Conservation (phyloP, 2,329 filamentous ascomycete genomes). For the Apiospora pterosperma region DNA sequence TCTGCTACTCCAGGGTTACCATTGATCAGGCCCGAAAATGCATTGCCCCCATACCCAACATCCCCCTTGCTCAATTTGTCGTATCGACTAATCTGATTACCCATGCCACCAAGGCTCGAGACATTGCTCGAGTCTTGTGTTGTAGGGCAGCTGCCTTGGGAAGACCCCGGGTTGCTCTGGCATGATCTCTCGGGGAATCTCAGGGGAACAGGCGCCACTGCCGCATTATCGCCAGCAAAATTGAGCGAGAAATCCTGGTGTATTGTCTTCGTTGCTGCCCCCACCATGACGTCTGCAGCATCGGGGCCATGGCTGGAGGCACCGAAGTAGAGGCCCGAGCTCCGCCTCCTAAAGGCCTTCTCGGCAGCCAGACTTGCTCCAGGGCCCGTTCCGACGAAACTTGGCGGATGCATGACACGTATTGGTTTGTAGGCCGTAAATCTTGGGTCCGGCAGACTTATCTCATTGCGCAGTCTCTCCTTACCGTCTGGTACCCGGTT, state of each 20-base stretch:
- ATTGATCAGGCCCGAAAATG: slow-evolving; percentile 37
- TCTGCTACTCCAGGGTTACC: slow-evolving; percentile 48
- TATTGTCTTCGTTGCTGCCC: slow-evolving; percentile 4
- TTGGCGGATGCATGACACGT: slow-evolving; percentile 44
- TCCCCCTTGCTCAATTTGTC: slow-evolving; percentile 68
- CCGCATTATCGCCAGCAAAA: slow-evolving; percentile 29
- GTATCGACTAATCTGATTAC: slow-evolving; percentile 37
- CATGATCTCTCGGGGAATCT: slow-evolving; percentile 27
- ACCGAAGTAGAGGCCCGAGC: slow-evolving; percentile 45
- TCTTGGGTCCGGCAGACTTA: slow-evolving; percentile 81
- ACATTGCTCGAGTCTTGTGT: slow-evolving; percentile 31
- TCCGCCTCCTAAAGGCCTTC: slow-evolving; percentile 56
- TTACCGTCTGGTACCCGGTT: slow-evolving; percentile 95
- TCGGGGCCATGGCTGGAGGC: slow-evolving; percentile 30
- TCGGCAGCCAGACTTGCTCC: slow-evolving; percentile 54
- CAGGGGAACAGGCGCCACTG: slow-evolving; percentile 52
- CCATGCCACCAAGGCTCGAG: slow-evolving; percentile 15
- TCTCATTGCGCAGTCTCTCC: slow-evolving; percentile 86
- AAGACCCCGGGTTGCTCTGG: neutral
- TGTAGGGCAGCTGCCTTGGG: slow-evolving; percentile 23
- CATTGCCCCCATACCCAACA: slow-evolving; percentile 57
- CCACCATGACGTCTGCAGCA: slow-evolving; percentile 23
- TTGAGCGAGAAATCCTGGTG: slow-evolving; percentile 22
- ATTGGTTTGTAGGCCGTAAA: slow-evolving; percentile 80
- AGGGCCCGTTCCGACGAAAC: slow-evolving; percentile 33